Evolutionary conservation across 345 rosid genomes (phyloP).

Genomic region (Eucalyptus viminalis): DNA sequence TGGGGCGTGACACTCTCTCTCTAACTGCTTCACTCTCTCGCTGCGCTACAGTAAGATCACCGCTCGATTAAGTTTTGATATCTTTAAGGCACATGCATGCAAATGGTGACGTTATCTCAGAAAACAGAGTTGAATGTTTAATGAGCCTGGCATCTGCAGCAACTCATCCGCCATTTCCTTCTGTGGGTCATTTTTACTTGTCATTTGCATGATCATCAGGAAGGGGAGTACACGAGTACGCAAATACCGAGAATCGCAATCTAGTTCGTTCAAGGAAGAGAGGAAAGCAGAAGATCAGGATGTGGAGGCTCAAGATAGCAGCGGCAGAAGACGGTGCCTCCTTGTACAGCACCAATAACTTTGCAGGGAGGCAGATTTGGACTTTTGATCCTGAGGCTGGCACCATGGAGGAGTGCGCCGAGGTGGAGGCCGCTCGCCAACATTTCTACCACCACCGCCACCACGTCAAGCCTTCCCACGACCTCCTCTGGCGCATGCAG

Average conservation of each 20-base stretch:
- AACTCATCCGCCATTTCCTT: too few species aligned
- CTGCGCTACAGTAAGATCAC: too few species aligned
- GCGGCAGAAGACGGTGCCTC: background rate
- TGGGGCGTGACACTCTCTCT: too few species aligned
- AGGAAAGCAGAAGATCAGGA: background rate
- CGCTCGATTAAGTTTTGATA: too few species aligned
- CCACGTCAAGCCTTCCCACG: background rate
- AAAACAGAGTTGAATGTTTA: too few species aligned
- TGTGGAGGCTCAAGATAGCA: constrained; percentile 22
- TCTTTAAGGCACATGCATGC: too few species aligned
- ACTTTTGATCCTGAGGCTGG: constrained; percentile 8
- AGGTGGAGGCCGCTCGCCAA: constrained; percentile 7
- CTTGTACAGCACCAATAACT: constrained; percentile 8
- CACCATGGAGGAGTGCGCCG: background rate
- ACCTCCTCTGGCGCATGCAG: constrained; percentile 16
- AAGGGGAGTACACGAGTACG: background rate
- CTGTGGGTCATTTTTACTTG: too few species aligned
- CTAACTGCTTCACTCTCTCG: too few species aligned
- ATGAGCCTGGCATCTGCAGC: too few species aligned
- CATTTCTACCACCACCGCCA: constrained; percentile 6
- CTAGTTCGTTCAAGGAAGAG: background rate
- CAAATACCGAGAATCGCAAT: background rate
- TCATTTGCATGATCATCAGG: background rate
- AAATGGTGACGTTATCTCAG: too few species aligned
- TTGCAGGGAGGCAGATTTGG: constrained; percentile 9